Conservation (phyloP, 2,329 filamentous ascomycete species). For the Fusarium nelsonii region DNA sequence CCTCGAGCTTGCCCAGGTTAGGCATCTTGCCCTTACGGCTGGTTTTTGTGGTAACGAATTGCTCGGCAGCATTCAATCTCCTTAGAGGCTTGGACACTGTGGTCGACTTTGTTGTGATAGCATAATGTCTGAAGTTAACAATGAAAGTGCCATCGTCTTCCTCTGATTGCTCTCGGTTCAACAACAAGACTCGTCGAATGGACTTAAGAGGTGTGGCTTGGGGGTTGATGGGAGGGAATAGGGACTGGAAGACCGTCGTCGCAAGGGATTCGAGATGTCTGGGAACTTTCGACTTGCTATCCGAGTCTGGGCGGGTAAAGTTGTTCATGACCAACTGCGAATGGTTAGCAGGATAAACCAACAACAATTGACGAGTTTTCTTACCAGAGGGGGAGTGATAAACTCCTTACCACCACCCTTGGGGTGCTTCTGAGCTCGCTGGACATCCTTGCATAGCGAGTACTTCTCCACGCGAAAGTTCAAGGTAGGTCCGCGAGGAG, state of each 20-base stretch:
- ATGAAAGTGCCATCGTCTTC: slow-evolving; percentile 78
- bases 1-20: slow-evolving; percentile 89
- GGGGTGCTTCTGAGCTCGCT: slow-evolving; percentile 84
- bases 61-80: slow-evolving; percentile 86
- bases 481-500: slow-evolving; percentile 90
- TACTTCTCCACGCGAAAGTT: slow-evolving; percentile 97
- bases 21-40: slow-evolving; percentile 78
- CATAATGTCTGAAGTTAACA: slow-evolving; percentile 91
- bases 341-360: slow-evolving; percentile 44
- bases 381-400: slow-evolving; percentile 82
- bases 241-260: slow-evolving; percentile 93
- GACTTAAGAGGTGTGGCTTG: slow-evolving; percentile 89
- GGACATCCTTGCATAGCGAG: slow-evolving; percentile 91
- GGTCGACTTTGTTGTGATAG: slow-evolving; percentile 89
- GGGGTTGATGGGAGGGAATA: slow-evolving; percentile 96
- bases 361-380: slow-evolving; percentile 30
- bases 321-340: slow-evolving; percentile 95
- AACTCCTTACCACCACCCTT: slow-evolving; percentile 87
- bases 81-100: slow-evolving; percentile 87
- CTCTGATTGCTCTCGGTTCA: slow-evolving; percentile 80
- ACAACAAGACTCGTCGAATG: slow-evolving; percentile 89
- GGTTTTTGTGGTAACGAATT: slow-evolving; percentile 72
- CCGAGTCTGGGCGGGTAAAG: slow-evolving; percentile 76
- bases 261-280: slow-evolving; percentile 94
- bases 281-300: slow-evolving; percentile 78